Base-by-base conservation (phyloP, 2,329 filamentous ascomycete species). In the Bipolaris sorokiniana region DNA sequence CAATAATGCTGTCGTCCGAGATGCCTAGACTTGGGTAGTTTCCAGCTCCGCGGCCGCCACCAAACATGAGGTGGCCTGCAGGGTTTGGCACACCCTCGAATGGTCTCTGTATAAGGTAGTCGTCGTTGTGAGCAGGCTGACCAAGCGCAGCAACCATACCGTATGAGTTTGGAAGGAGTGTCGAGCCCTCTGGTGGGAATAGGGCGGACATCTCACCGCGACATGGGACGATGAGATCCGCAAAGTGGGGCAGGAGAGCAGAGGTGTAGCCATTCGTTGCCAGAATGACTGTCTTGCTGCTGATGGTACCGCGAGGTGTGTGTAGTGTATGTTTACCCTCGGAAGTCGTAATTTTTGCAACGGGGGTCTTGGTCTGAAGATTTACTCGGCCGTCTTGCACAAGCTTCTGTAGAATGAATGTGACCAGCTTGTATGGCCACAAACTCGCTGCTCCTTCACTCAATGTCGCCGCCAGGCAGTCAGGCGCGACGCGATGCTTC, bases 231-330 rank as follows among this genome's bases (percentile, higher is more conserved):
- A 96, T 89, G 7, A 92, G 81, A 62, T 88, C 85, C 7, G 84
- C 80, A 65, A 94, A 88, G 33, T 79, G 71, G 0, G 90, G 90
- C 1, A 94, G 78, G 3, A 97, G 81, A 58, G 88, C 83, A 1
- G 90, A 91, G 0, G 91, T 93, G 75, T 96, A 96, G 3, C 82
- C 93, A 70, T 97, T 97, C 0, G 90, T 94, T 4, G 91, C 89
- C 15, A 96, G 83, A 16, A 97, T 82, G 18, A 96, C 85, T 33
- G 84, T 82, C 11, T 79, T 77, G 1, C 91, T 82, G 0, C 73
- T 72, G 53, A 96, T 82, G 40, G 77, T 79, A n/a, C 92, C 92
- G 20, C 91, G 86, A 0, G 81, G 76, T 0, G 92, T 96, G 45
- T 86, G 79, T 0, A 92, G 78, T 0, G 81, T 80, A 86, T 90